Evolutionary conservation across 140 eudicot genomes (phyloP), one percentile per base, ranked within the genome.

Genomic region (Erigeron philadelphicus): DNA sequence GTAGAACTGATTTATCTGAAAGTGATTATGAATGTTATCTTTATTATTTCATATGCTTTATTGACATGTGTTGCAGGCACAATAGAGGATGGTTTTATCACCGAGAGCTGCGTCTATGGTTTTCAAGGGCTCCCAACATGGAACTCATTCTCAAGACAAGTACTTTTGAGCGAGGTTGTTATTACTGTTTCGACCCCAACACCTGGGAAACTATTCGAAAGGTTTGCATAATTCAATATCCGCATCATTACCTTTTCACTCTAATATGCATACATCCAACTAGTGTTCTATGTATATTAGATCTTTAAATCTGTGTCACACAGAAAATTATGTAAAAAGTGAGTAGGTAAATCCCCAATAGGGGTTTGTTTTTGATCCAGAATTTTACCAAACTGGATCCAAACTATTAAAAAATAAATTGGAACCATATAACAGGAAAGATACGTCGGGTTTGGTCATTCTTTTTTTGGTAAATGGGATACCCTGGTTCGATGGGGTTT

Each of bases 11-110:
- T 31, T 31, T 31, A 31, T 31, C 4, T 31, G 38, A 31, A 31
- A 31, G 5, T 2, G 5, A 50, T 11, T 11, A 17, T 50, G 57
- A 50, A 50, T 15, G 13, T 50, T 12, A n/a, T 17, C 23, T 0
- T 17, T 31, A 7, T 48, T 42, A 9, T 19, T 11, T 13, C 70
- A 58, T 35, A 6, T 65, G 50, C 15, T 11, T 5, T 23, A 40
- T 41, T n/a, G 62, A 21, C 35, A 55, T 82, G 54, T 70, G 16
- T 74, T 81, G 68, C 88, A 90, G 97, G 72, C 78, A 81, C 64
- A 75, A 71, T 31, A 85, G 97, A 75, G 94, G 94, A 60, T 90
- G 97, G 97, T 83, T 90, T 67, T 90, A 81, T 71, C 96, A 90
- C 67, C 79, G 75, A 66, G 96, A 83, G 59, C 75, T 73, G 13